Base-by-base conservation (phyloP, 176 grass and related monocot genomes). In the Tillandsia leiboldiana region DNA sequence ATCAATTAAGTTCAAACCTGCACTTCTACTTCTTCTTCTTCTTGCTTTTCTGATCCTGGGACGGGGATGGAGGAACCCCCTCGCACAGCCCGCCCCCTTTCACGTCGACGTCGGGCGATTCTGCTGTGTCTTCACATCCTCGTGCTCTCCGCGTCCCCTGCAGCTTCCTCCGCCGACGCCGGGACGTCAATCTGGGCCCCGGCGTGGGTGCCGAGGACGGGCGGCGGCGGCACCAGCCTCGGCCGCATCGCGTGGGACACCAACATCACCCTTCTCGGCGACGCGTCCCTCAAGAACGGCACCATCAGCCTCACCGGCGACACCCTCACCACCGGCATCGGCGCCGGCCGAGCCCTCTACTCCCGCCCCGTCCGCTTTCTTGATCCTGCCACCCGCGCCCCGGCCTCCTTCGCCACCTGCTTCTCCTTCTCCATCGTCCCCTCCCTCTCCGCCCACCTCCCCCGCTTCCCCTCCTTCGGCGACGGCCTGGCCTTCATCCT, bases 211-310 rank as follows among this genome's bases (percentile, higher is more conserved):
- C 70, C 86, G 83, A 20, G 66, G 81, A 1, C 80, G 72, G n/a
- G 63, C 72, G 48, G 80, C 63, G 24, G 76, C 80, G 49, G 58
- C n/a, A 48, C 71, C 67, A 1, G 72, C 68, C 58, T 72, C 67
- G 2, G 72, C 68, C 58, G 65, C 69, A 83, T 85, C 65, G 87
- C 89, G 26, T 91, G 84, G 89, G 80, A 68, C 61, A 87, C 67
- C 77, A 89, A 93, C 83, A 82, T 93, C 61, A 93, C 86, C 33
- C 90, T 93, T 28, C 68, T 83, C 10, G 86, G 90, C 49, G 78
- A 81, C 47, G 86, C 90, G 29, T 83, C 80, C 12, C 33, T 89
- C 65, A 77, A 88, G 56, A 70, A 73, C n/a, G 77, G 77, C 63
- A 76, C 61, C 22, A 15, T 22, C 22, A 82, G 66, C 67, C 75